Evolutionary conservation across 169 alveolate genomes (phyloP).

Genomic region (Plasmodium berghei): DNA sequence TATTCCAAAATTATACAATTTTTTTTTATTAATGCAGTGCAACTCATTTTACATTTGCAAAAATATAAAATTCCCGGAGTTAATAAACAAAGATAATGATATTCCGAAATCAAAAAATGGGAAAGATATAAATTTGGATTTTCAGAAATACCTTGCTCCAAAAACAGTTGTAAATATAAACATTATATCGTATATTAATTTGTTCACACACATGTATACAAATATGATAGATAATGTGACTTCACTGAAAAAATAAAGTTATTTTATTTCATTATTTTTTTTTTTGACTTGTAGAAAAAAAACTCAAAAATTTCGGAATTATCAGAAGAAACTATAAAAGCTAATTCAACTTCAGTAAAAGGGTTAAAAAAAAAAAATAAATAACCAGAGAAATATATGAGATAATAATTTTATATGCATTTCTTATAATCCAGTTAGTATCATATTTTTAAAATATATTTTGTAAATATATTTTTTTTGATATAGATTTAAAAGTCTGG

Average conservation of each 20-base stretch:
- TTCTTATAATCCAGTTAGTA: neutral
- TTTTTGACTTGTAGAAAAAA: conserved; percentile 8
- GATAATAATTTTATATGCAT: neutral
- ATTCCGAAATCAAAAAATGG: neutral
- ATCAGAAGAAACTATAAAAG: conserved; percentile 31
- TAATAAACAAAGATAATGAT: conserved; percentile 1
- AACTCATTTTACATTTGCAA: conserved; percentile 47
- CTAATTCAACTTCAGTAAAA: conserved; percentile 24
- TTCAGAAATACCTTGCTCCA: conserved; percentile 32
- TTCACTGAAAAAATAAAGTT: neutral
- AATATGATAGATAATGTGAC: neutral
- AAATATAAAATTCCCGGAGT: conserved; percentile 52
- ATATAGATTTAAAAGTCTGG: conserved; percentile 36
- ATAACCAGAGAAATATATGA: neutral
- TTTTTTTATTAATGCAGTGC: conserved; percentile 5
- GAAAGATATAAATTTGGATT: conserved; percentile 1
- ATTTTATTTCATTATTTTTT: neutral
- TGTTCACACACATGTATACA: neutral
- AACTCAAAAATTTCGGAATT: conserved; percentile 16
- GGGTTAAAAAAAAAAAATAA: conserved; percentile 21
- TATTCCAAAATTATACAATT: neutral
- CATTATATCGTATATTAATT: neutral
- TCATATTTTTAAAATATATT: neutral
- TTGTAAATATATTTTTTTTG: conserved; percentile 4
- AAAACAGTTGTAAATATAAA: neutral